phyloP scores from a whole-genome alignment of 2,329 filamentous ascomycete species.

The Diaporthe longicolla region DNA sequence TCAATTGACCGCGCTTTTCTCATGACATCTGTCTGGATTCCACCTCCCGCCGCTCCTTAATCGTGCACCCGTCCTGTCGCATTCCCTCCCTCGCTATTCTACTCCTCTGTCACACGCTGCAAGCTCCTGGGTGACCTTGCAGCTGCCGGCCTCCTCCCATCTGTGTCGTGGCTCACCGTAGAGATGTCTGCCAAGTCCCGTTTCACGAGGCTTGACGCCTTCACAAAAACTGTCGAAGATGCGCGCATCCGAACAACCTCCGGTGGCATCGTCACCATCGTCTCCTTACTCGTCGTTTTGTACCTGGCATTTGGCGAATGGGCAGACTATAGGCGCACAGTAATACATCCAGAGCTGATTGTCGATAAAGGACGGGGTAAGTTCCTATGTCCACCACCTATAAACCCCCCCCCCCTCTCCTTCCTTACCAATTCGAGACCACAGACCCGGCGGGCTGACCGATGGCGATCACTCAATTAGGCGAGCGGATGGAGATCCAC shows the following conservation, averaged over 20 bases:
- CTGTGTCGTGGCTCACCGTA: neutral
- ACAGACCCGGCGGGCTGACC: constrained; percentile 42
- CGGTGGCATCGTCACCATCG: constrained; percentile 93
- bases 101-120: neutral
- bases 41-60: constrained; percentile 37
- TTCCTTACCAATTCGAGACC: neutral
- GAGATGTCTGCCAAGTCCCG: constrained; percentile 90
- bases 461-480: constrained; percentile 57
- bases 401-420: neutral
- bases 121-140: constrained; percentile 7
- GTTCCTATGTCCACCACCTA: constrained; percentile 44
- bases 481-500: constrained; percentile 99
- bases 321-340: constrained; percentile 88
- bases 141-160: neutral
- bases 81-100: neutral
- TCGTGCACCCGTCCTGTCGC: constrained; percentile 28
- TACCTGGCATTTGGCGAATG: constrained; percentile 96
- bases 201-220: constrained; percentile 97
- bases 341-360: constrained; percentile 91
- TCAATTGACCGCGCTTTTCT: constrained; percentile 12
- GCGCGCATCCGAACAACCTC: constrained; percentile 95
- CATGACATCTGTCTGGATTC: constrained; percentile 14
- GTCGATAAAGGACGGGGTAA: constrained; percentile 96
- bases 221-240: constrained; percentile 99
- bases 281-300: constrained; percentile 88